Conservation (phyloP, 2,329 filamentous ascomycete species). For the Endoconidiophora polonica region DNA sequence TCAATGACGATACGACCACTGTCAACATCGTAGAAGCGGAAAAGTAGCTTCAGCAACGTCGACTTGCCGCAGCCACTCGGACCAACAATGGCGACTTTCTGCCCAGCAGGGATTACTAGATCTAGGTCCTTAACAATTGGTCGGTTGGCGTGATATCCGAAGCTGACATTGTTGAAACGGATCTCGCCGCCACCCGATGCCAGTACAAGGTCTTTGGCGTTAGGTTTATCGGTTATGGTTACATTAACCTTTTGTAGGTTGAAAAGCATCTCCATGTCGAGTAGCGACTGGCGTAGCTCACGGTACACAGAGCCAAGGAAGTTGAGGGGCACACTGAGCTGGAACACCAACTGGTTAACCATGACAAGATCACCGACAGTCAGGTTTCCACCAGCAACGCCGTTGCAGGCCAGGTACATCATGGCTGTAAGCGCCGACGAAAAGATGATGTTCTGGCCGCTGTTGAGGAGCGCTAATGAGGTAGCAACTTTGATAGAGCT, state of each 20-base stretch:
- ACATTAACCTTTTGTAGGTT: slow-evolving; percentile 95
- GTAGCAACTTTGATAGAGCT: slow-evolving; percentile 95
- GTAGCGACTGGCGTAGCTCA: slow-evolving; percentile 78
- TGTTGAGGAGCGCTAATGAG: slow-evolving; percentile 81
- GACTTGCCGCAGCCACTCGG: slow-evolving; percentile 94
- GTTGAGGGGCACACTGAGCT: slow-evolving; percentile 90
- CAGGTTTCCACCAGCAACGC: slow-evolving; percentile 62
- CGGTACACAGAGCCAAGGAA: slow-evolving; percentile 97
- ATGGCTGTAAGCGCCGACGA: slow-evolving; percentile 83
- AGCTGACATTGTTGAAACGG: slow-evolving; percentile 83
- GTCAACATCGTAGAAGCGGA: slow-evolving; percentile 87
- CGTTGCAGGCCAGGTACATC: slow-evolving; percentile 94
- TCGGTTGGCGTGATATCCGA: slow-evolving; percentile 75
- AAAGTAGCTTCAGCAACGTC: slow-evolving; percentile 75
- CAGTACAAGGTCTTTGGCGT: slow-evolving; percentile 57
- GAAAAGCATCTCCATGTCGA: slow-evolving; percentile 98
- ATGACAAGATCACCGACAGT: slow-evolving; percentile 95
- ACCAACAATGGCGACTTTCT: slow-evolving; percentile 90
- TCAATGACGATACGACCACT: slow-evolving; percentile 76
- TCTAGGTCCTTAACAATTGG: slow-evolving; percentile 74
- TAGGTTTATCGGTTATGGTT: slow-evolving; percentile 57
- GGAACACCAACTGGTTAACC: slow-evolving; percentile 98
- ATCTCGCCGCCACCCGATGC: slow-evolving; percentile 64
- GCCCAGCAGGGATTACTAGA: slow-evolving; percentile 82
- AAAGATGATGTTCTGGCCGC: slow-evolving; percentile 93